A percentile compares a stretch with the other conserved stretches of the same genome.
Evolutionary conservation across 306 rosid genomes (phyloP).

Genomic region (Prinsepia uniflora): DNA sequence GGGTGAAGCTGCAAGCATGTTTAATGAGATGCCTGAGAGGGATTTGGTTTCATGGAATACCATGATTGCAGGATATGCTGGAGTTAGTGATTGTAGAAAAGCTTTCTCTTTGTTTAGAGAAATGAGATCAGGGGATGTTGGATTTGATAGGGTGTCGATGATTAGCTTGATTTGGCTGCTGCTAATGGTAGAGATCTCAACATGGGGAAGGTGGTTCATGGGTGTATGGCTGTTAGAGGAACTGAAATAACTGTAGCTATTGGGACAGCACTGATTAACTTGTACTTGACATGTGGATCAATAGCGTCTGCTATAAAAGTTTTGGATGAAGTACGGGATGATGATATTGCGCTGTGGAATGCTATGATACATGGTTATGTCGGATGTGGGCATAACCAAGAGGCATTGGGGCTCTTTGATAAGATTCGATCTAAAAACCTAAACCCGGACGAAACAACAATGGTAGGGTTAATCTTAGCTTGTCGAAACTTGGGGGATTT

Average conservation of each 20-base stretch:
- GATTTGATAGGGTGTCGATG: conserved; percentile 20
- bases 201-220: conserved; percentile 24
- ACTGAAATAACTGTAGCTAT: not conserved
- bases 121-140: conserved; percentile 13
- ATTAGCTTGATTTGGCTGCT: conserved; percentile 20
- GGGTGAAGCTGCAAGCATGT: conserved; percentile 6
- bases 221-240: conserved; percentile 16
- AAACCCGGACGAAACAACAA: conserved; percentile 25
- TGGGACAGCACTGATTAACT: conserved; percentile 10
- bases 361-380: conserved; percentile 24
- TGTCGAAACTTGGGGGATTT: conserved; percentile 21
- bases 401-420: conserved; percentile 21
- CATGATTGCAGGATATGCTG: conserved; percentile 21
- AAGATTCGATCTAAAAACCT: conserved; percentile 12
- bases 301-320: conserved; percentile 17
- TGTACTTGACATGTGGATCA: conserved; percentile 22
- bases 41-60: conserved; percentile 30
- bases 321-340: conserved; percentile 6
- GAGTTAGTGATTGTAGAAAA: conserved; percentile 11
- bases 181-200: conserved; percentile 9
- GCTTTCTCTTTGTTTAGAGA: conserved; percentile 22
- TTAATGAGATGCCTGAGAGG: conserved; percentile 20
- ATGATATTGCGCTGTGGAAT: conserved; percentile 23
- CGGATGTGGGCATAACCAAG: conserved; percentile 2
- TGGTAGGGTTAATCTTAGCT: conserved; percentile 27